Base-by-base conservation (phyloP, 768 basidiomycete species). In the Mycena pura region DNA sequence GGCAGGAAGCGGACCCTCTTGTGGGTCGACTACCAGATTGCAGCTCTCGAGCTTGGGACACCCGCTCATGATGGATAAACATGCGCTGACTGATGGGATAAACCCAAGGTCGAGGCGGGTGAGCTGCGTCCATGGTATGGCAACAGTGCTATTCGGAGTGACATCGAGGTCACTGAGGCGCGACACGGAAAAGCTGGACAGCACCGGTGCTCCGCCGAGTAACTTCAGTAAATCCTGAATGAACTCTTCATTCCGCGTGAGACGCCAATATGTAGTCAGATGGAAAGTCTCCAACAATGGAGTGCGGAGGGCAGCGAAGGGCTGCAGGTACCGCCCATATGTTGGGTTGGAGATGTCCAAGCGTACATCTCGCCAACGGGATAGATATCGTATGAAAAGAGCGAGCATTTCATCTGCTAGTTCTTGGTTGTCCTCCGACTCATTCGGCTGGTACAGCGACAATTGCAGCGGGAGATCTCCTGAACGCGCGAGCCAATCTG, bases 41-140 rank as follows among this genome's bases (percentile, higher is more conserved):
- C 70, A 74, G 21, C 67, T 70, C 58, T 61, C 63, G 41, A 78
- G 60, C n/a, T 63, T 57, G 25, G 64, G 64, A 58, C 72, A 76
- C 50, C 69, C 68, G 52, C 65, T 64, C 54, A 78, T 70, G 57
- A 75, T 68, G 36, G 62, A 69, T 25, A 75, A 62, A 11, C 68
- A 69, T 14, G 74, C 49, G 43, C 59, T 50, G 47, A 66, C 65
- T 31, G 60, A 62, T 6, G 64, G 60, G 21, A 65, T 66, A 14
- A 62, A 66, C 31, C 60, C 60, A 31, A 66, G 60, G 32, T 70
- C 64, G 24, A 70, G 62, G 13, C 60, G 67, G 14, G 64, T 63
- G 4, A 78, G 64, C 44, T 77, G 77, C 13, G 52, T 63, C 75
- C 75, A 78, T 17, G 75, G 74, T 24, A 78, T 69, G 27, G 64